These are phyloP conservation scores for Tilletia horrida DNA, from an alignment of 1,284 basidiomycete genomes.

Conservation along the genomic window DNA sequence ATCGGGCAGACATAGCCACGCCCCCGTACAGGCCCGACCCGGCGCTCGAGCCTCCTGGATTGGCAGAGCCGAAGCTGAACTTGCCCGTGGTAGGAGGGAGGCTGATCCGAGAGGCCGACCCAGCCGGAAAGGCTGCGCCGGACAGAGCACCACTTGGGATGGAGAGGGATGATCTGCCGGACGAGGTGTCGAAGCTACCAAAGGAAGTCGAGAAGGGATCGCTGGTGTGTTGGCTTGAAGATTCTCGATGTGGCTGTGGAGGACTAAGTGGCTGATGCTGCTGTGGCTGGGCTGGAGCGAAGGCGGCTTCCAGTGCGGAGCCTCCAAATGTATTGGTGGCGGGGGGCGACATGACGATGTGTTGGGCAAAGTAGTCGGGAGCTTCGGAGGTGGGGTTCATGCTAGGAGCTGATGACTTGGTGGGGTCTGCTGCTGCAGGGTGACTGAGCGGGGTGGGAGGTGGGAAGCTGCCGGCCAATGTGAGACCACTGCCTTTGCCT, in stretches of 20 bases:
- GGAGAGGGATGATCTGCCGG: neutral
- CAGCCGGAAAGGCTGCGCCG: neutral
- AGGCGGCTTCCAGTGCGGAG: neutral
- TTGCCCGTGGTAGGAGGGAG: neutral
- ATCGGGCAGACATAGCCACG: neutral
- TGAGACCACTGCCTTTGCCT: too few species aligned
- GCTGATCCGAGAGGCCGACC: neutral
- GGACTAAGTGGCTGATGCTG: too few species aligned
- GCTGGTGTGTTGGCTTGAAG: neutral
- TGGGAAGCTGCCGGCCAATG: neutral
- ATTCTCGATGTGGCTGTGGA: neutral
- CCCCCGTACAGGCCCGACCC: neutral
- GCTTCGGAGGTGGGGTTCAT: neutral
- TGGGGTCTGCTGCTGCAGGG: neutral
- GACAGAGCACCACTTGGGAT: slow-evolving; percentile 13
- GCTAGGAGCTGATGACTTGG: neutral
- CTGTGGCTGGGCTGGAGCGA: too few species aligned
- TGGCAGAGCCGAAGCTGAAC: too few species aligned
- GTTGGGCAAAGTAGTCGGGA: slow-evolving; percentile 17
- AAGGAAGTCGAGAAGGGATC: neutral
- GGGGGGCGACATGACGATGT: neutral
- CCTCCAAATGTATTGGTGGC: neutral
- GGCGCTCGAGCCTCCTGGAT: too few species aligned
- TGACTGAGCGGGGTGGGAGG: slow-evolving; percentile 5
- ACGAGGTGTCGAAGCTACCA: neutral